phyloP scores from a whole-genome alignment of 192 early-diverging fungal species.

The Backusella circina region DNA sequence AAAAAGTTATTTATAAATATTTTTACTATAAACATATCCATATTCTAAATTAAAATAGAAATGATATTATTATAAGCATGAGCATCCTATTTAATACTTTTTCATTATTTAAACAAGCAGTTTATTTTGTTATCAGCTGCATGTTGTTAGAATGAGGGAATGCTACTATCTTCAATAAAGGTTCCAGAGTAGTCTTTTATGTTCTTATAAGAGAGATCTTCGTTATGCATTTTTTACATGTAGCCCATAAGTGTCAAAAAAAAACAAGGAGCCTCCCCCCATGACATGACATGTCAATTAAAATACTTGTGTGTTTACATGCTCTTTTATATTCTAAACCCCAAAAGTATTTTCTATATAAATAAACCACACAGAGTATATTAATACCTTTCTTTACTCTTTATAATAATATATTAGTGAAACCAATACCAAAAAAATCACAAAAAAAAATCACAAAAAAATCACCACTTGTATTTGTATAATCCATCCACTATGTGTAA shows the following conservation, averaged over 20 bases:
- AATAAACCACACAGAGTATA: background rate
- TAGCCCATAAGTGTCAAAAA: background rate
- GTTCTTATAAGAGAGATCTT: background rate
- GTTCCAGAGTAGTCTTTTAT: background rate
- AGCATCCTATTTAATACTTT: background rate
- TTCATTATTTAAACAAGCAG: background rate
- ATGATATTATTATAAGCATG: background rate
- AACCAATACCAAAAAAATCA: background rate
- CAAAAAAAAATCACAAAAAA: background rate
- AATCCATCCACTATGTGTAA: background rate
- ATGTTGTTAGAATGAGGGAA: background rate
- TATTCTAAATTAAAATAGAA: background rate
- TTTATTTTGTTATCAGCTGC: background rate
- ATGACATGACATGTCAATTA: slow-evolving; percentile 2
- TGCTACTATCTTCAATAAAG: background rate
- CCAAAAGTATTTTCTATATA: background rate
- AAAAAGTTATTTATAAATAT: background rate
- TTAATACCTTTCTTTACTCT: background rate
- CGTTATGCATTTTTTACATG: background rate
- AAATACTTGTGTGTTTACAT: background rate
- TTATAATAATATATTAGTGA: background rate
- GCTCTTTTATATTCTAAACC: background rate
- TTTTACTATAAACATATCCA: background rate
- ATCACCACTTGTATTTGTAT: background rate
- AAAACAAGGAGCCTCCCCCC: background rate